Base-by-base conservation (phyloP, 257 asterid species). In the Paulownia fortunei region DNA sequence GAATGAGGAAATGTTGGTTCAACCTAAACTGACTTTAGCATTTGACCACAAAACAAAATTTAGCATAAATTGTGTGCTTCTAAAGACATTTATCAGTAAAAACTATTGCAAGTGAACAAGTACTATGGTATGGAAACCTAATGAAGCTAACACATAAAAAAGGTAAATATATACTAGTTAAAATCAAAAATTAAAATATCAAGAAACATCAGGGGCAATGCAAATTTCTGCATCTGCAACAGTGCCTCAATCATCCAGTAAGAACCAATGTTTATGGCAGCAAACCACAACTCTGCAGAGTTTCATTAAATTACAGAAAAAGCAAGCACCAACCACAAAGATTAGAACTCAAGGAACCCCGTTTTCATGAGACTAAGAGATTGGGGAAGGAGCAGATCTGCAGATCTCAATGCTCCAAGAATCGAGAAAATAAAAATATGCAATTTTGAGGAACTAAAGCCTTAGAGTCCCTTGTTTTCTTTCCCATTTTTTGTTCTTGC, bases 381-480 rank as follows among this genome's bases (percentile, higher is more conserved):
- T 69, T 12, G 6, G 3, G 39, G 58, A 63, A n/a, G 61, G 51
- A 41, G 21, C 23, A 34, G 8, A 26, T 18, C 26, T 32, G 13
- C 47, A 51, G 26, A 74, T 34, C 24, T 49, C 54, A 42, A 44
- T 27, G 18, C 61, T 30, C 37, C 16, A 59, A 8, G 8, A 5
- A 7, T 16, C 0, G 4, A 26, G 3, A 56, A 23, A 9, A 56
- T 21, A 56, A 47, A 26, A 30, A 15, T 41, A 16, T 5, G n/a
- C n/a, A 32, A 37, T 19, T 30, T 63, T 41, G 32, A 41, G 60
- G 67, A 72, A 2, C 18, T 6, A 16, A 0, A 27, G 13, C 24
- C 37, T 82, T 75, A 86, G 59, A 49, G 30, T 46, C 86, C 84
- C 72, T 82, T 79, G 80, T 90, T 93, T 85, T 91, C 98, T 86